Evolutionary conservation across 2,329 filamentous ascomycete species (phyloP), one percentile per base, ranked within the genome.

Genomic region (Fusarium siculi): DNA sequence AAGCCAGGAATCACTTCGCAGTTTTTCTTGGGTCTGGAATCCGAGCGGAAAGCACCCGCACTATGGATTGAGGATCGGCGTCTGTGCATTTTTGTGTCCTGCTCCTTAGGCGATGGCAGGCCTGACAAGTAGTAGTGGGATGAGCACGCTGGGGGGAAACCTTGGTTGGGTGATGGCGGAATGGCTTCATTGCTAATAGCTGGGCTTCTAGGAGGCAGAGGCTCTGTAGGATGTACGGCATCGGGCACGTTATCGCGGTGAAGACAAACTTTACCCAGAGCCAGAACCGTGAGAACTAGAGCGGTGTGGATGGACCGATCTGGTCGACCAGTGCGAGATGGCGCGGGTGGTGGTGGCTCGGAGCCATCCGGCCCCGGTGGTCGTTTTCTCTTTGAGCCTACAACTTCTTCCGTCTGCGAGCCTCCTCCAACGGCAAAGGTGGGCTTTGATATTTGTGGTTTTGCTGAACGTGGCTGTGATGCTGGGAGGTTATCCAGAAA

Each of bases 1-100:
- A 98, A 84, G 0, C 96, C 96, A 1, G 96, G 96, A 68, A 98
- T 93, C 12, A 93, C 88, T 77, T 98, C 95, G 56, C 96, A 87
- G 78, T 97, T 97, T 74, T 83, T 83, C 70, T 82, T 82, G 36
- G 82, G 58, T 21, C 72, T 78, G 18, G 74, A 77, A 4, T 79
- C 80, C 10, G 72, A 54, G 23, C 80, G 77, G 44, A 70, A 61
- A 15, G 66, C 72, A 25, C 23, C 23, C 4, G 4, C 23, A 4
- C 4, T 4, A 25, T 4, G 23, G 23, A 25, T 25, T 25, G 23
- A 25, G n/a, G n/a, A n/a, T 25, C 4, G 23, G 23, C 23, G 4
- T 25, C 4, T 25, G 23, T 25, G 23, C 4, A 4, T 25, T 25
- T 4, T 25, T 4, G 23, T n/a, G n/a, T n/a, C 23, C 23, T 4